Conservation (phyloP, 805 yeast genomes). For the Vanderwaltozyma yarrowii region DNA sequence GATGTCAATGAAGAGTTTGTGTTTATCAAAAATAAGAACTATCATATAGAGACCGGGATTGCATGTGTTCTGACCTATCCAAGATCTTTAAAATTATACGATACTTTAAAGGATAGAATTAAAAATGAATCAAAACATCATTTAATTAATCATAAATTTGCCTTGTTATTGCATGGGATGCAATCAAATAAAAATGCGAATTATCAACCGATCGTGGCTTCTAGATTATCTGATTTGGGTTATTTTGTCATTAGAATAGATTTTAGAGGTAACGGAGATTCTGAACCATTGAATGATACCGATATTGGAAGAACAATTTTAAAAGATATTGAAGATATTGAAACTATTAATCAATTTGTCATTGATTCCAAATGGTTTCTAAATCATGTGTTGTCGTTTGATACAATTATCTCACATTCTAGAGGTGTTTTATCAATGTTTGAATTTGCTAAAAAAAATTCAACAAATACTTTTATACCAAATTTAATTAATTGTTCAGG, state of each 20-base stretch:
- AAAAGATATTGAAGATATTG: slow-evolving; percentile 64
- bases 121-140: slow-evolving; percentile 7
- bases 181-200: slow-evolving; percentile 78
- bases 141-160: slow-evolving; percentile 33
- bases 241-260: slow-evolving; percentile 65
- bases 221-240: slow-evolving; percentile 51
- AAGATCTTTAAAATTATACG: slow-evolving; percentile 15
- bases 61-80: slow-evolving; percentile 32
- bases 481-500: slow-evolving; percentile 64
- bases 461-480: slow-evolving; percentile 36
- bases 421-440: slow-evolving; percentile 72
- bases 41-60: slow-evolving; percentile 23
- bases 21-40: slow-evolving; percentile 13
- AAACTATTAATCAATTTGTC: slow-evolving; percentile 25
- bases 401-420: slow-evolving; percentile 65
- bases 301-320: slow-evolving; percentile 44
- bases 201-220: slow-evolving; percentile 57
- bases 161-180: slow-evolving; percentile 69
- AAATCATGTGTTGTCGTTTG: slow-evolving; percentile 32
- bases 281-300: slow-evolving; percentile 35
- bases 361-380: background rate
- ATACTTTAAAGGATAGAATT: slow-evolving; percentile 10
- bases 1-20: slow-evolving; percentile 13
- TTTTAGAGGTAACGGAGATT: slow-evolving; percentile 77
- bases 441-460: slow-evolving; percentile 44